Base-by-base conservation (phyloP, 139 green algal genomes). In the Chlamydomonas urium region DNA sequence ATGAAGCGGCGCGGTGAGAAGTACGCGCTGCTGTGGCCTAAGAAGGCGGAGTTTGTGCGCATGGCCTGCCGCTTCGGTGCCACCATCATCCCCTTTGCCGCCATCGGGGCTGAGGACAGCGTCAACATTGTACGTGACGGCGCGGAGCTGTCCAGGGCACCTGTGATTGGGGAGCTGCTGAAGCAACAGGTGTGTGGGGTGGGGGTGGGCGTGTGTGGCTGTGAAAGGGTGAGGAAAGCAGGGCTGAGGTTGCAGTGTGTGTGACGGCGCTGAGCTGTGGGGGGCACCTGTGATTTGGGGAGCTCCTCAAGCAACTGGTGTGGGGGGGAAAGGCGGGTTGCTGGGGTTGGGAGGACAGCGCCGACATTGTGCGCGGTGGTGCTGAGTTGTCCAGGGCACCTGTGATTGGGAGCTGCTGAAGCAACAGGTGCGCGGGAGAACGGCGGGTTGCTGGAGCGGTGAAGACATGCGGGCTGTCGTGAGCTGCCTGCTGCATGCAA, bases 1-100 rank as follows among this genome's bases (percentile, higher is more conserved):
- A 82, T 76, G 47, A 80, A 80, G 67, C 68, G 67, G 24, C 47
- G 50, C 3, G 66, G 87, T 14, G 90, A 98, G 76, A 81, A 95
- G 65, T 98, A 99, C 85, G 71, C 93, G 75, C 78, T 99, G 0
- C 85, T 97, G 57, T 98, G 94, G 94, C 93, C 94, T 1, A 48
- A 86, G 50, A 56, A 21, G 33, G 62, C 82, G 21, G 95, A 98
- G 81, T 97, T 98, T 84, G 88, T 98, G 29, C 82, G 92, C 47
- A 93, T 97, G 86, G 93, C 93, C 0, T 85, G 84, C 14, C 83
- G 83, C 28, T 92, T 93, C 66, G 85, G 87, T 26, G 95, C 95
- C 31, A 95, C 87, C 66, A 97, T 99, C 48, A 82, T 99, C 5
- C 93, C 95, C 21, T 96, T 99, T 79, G 87, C 85, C 0, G 88